phyloP scores from a whole-genome alignment of 2,329 filamentous ascomycete genomes.

The Bipolaris cookei region DNA sequence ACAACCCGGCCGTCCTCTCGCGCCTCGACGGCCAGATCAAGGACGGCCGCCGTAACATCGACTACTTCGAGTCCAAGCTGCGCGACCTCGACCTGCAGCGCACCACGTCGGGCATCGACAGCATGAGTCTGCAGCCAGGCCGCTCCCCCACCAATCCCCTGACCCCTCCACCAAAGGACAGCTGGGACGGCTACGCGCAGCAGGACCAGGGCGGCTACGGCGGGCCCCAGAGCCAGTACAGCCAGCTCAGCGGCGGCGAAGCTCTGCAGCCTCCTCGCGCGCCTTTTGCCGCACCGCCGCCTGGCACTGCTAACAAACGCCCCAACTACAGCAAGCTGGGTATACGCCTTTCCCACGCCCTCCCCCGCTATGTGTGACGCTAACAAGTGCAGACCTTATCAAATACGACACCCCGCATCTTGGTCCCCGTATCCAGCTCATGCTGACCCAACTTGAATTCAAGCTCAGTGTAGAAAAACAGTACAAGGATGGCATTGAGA shows the following conservation, averaged over 20 bases:
- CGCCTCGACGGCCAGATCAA: conserved; percentile 92
- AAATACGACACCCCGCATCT: conserved; percentile 97
- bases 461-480: conserved; percentile 99
- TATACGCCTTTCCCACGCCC: conserved; percentile 54
- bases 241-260: conserved; percentile 67
- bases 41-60: conserved; percentile 89
- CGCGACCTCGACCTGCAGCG: conserved; percentile 84
- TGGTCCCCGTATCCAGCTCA: conserved; percentile 96
- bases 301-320: conserved; percentile 70
- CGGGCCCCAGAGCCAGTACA: conserved; percentile 55
- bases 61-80: conserved; percentile 94
- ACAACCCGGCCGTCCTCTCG: conserved; percentile 89
- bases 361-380: not conserved
- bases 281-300: conserved; percentile 76
- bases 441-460: conserved; percentile 98
- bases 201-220: conserved; percentile 70
- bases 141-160: conserved; percentile 47
- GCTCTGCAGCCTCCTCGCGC: conserved; percentile 82
- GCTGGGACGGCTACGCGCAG: conserved; percentile 57
- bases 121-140: conserved; percentile 67
- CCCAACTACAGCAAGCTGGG: conserved; percentile 95
- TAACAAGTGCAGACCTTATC: conserved; percentile 75
- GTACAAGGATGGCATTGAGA: conserved; percentile 98
- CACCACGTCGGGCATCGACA: conserved; percentile 70
- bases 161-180: conserved; percentile 76